These are phyloP conservation scores for Picea glauca DNA, from an alignment of 75 land plant species.

Conservation along the genomic window DNA sequence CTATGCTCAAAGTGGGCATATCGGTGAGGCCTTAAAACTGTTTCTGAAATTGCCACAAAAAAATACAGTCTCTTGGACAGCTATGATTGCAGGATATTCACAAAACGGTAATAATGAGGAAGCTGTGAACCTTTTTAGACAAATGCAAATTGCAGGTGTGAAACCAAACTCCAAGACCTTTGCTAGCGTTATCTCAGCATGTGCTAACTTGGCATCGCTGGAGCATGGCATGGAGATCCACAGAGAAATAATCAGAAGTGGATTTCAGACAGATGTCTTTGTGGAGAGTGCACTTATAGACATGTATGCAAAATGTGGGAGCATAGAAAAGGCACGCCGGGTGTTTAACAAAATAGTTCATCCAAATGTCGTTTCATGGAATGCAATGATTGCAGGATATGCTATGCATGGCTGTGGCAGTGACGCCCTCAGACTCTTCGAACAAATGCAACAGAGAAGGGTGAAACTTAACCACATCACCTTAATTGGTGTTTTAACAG, in stretches of 20 bases:
- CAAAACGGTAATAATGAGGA: constrained; percentile 1
- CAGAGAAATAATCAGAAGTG: constrained; percentile 9
- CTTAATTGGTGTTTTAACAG: constrained; percentile 22
- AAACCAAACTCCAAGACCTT: constrained; percentile 14
- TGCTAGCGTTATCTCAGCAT: constrained; percentile 9
- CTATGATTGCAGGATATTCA: constrained; percentile 14
- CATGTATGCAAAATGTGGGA: constrained; percentile 14
- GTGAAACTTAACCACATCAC: constrained; percentile 14
- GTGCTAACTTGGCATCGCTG: constrained; percentile 7
- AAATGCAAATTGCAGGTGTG: constrained; percentile 12
- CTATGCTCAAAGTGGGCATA: background rate
- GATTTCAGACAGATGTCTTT: constrained; percentile 7
- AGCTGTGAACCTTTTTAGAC: constrained; percentile 12
- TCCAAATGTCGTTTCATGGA: constrained; percentile 8
- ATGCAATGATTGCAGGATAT: constrained; percentile 17
- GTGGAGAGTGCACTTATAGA: constrained; percentile 10
- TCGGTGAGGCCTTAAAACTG: constrained; percentile 1
- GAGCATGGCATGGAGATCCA: constrained; percentile 19
- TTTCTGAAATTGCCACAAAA: constrained; percentile 6
- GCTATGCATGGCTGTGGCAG: constrained; percentile 19
- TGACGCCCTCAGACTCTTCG: constrained; percentile 15
- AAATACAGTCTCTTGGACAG: constrained; percentile 12
- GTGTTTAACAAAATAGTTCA: constrained; percentile 8
- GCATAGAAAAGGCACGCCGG: constrained; percentile 1
- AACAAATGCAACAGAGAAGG: constrained; percentile 16